Evolutionary conservation across 1,284 basidiomycete species (phyloP).

Genomic region (Rhodotorula mucilaginosa): DNA sequence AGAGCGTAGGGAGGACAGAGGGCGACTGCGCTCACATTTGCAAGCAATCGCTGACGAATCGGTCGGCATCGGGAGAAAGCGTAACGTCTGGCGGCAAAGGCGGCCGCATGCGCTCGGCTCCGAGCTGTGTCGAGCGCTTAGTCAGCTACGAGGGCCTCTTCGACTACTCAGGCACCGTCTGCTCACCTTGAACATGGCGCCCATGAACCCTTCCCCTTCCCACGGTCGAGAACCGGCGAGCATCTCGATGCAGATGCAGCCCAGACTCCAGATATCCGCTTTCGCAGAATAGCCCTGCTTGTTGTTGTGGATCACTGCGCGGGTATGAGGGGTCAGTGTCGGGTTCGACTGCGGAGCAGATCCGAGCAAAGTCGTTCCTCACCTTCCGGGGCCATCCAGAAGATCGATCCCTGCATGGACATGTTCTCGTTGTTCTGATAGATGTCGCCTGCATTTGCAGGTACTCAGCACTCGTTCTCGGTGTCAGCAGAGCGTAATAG

Average conservation of each 20-base stretch:
- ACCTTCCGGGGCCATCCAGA: constrained; percentile 96
- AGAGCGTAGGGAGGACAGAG: rapidly evolving
- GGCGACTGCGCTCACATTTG: constrained; percentile 63
- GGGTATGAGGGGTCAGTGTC: neutral
- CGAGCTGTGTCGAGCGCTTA: constrained; percentile 59
- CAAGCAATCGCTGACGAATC: constrained; percentile 87
- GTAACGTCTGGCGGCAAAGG: constrained; percentile 81
- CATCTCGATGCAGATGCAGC: constrained; percentile 97
- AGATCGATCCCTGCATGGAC: constrained; percentile 90
- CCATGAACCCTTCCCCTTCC: constrained; percentile 81
- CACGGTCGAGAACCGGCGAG: constrained; percentile 93
- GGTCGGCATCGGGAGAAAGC: constrained; percentile 70
- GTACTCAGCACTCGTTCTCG: neutral
- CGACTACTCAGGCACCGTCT: neutral
- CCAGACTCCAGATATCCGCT: constrained; percentile 97
- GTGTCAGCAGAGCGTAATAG: neutral
- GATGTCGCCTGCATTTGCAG: constrained; percentile 62
- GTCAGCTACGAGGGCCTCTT: neutral
- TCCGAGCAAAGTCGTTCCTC: neutral
- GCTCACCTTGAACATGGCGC: constrained; percentile 85
- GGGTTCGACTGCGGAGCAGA: no score
- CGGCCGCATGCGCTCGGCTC: constrained; percentile 75
- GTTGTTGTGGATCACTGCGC: constrained; percentile 69
- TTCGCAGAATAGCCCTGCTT: constrained; percentile 85
- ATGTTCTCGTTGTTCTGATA: constrained; percentile 72